phyloP scores from a whole-genome alignment of 192 early-diverging fungal genomes.

The Backusella parvicylindrica region DNA sequence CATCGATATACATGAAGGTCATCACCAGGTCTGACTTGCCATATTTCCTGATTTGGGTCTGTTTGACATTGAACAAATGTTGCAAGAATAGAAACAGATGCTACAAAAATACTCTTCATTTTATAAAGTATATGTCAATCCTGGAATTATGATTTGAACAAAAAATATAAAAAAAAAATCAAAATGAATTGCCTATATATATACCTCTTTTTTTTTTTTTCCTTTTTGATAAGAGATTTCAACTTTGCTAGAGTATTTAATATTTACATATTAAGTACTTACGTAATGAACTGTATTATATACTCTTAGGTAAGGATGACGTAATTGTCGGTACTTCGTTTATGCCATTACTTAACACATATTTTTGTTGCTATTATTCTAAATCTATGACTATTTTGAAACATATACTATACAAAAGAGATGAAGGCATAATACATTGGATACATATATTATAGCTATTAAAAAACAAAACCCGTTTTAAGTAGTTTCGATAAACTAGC shows the following conservation, averaged over 20 bases:
- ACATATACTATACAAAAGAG: neutral
- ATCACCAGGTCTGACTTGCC: neutral
- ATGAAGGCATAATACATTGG: neutral
- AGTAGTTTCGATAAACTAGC: neutral
- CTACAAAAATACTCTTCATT: neutral
- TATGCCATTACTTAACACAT: neutral
- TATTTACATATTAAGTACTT: neutral
- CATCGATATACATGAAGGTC: neutral
- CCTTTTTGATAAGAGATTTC: neutral
- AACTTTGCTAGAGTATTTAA: neutral
- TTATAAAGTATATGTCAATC: too few species aligned
- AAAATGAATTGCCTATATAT: neutral
- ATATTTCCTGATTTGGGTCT: neutral
- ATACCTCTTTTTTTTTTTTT: neutral
- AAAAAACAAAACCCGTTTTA: neutral
- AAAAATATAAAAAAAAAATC: neutral
- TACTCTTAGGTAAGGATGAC: neutral
- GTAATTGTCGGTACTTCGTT: neutral
- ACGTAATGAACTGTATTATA: neutral
- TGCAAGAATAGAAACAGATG: neutral
- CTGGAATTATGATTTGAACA: neutral
- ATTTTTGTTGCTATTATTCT: neutral
- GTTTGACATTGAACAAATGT: neutral
- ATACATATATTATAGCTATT: neutral
- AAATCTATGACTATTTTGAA: neutral